Evolutionary conservation across 495 filamentous ascomycete genomes (phyloP).

Genomic region (Chaetomidium leptoderma): DNA sequence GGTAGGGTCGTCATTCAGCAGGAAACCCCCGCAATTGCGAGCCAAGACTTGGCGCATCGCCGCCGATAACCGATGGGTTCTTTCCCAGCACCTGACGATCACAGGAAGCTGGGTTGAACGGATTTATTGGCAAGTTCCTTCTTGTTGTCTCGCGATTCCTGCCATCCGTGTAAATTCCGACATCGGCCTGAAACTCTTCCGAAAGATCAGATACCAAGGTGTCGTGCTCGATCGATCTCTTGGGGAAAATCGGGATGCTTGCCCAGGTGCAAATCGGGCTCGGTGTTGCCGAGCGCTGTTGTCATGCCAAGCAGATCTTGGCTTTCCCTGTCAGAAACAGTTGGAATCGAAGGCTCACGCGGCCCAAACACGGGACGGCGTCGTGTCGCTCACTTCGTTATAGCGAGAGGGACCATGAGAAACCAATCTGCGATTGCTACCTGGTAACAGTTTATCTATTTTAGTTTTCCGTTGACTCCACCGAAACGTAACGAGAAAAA

Average conservation of each 20-base stretch:
- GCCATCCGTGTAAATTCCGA: background rate
- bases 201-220: background rate
- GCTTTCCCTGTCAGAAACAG: too few species aligned
- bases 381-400: too few species aligned
- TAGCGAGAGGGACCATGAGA: too few species aligned
- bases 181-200: background rate
- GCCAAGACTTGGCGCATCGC: background rate
- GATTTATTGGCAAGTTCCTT: too few species aligned
- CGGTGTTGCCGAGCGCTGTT: background rate
- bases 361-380: background rate
- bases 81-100: background rate
- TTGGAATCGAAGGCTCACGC: background rate
- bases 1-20: background rate
- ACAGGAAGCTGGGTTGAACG: too few species aligned
- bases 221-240: too few species aligned
- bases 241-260: background rate
- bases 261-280: background rate
- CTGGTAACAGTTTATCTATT: constrained; percentile 18
- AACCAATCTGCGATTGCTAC: constrained; percentile 17
- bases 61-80: background rate
- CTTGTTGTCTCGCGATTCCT: background rate
- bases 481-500: constrained; percentile 12
- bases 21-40: background rate
- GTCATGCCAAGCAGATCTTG: background rate
- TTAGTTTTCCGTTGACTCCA: constrained; percentile 14